Base-by-base conservation (phyloP, 805 yeast species). In the Starmerella powellii region DNA sequence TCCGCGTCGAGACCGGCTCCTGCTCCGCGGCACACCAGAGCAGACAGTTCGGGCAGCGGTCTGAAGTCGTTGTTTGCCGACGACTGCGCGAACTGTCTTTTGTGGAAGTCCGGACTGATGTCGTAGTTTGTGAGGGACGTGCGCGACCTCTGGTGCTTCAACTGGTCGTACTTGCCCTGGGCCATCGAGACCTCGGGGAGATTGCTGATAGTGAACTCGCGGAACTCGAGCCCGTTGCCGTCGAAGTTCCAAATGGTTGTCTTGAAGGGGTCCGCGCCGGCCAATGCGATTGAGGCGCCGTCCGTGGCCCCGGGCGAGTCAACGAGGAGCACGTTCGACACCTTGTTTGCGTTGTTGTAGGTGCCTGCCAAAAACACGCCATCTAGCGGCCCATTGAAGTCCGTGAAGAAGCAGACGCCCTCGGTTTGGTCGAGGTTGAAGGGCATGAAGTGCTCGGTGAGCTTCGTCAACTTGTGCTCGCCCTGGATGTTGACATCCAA, bases 1-100 rank as follows among this genome's bases (percentile, higher is more conserved):
- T 48, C 52, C 2, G 52, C 52, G 21, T 48, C 52, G 3, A 44
- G 20, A 26, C 48, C 49, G 13, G 18, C 12, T 11, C 51, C 51
- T 8, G 38, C 34, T 13, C 52, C 52, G 8, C 38, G 31, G 32
- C 43, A 39, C 2, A 40, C 31, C 16, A 44, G 19, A 6, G 50
- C 42, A 3, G 23, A 12, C 17, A 48, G 23, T 15, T 48, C 52
- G 2, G 50, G 50, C 3, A 48, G 38, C 4, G 52, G 43, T n/a
- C 52, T 17, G 37, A 48, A 37, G 12, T 34, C 6, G 31, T 38
- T 41, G 45, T 37, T 35, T 8, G 38, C 23, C 2, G 39, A 38
- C 4, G 20, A 15, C 23, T 46, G 48, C 18, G 18, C 28, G 35
- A 48, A 48, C 24, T 34, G 38, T 6, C 17, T 29, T 1, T n/a